Evolutionary conservation across 1,139 yeast species (phyloP).

Genomic region (Starmera stellimalicola): DNA sequence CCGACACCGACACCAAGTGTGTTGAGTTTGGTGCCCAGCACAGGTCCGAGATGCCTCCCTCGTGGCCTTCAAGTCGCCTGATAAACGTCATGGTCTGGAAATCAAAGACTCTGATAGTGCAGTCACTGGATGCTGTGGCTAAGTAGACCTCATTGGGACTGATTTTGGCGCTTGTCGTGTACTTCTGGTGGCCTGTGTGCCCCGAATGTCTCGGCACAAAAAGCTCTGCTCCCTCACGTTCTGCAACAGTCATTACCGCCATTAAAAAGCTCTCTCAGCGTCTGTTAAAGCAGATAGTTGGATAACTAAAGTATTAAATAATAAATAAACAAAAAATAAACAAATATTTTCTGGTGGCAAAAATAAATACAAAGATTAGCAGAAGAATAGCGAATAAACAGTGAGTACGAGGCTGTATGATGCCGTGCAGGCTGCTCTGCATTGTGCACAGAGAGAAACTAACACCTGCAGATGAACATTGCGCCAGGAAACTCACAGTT

Average conservation of each 20-base stretch:
- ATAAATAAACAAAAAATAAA: no score
- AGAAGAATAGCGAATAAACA: no score
- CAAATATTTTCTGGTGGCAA: no score
- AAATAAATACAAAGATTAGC: no score
- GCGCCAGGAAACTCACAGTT: slow-evolving; percentile 37
- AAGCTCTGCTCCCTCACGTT: no score
- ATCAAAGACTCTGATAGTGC: slow-evolving; percentile 35
- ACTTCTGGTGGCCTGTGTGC: slow-evolving; percentile 5
- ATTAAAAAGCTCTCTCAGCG: no score
- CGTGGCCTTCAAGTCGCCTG: slow-evolving; percentile 46
- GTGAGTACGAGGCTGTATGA: no score
- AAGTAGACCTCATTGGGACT: slow-evolving; percentile 55
- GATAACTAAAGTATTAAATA: no score
- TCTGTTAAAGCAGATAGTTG: no score
- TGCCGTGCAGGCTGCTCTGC: no score
- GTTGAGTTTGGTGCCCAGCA: slow-evolving; percentile 72
- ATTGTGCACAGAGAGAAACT: neutral
- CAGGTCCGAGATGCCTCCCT: slow-evolving; percentile 59
- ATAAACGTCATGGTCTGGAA: slow-evolving; percentile 23
- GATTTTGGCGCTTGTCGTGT: slow-evolving; percentile 40
- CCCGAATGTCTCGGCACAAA: slow-evolving; percentile 8
- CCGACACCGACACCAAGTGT: slow-evolving; percentile 76
- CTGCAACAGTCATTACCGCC: neutral
- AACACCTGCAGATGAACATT: slow-evolving; percentile 17
- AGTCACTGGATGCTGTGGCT: slow-evolving; percentile 49